Evolutionary conservation across 495 filamentous ascomycete genomes (phyloP).

Genomic region (Massariosphaeria phaeospora): DNA sequence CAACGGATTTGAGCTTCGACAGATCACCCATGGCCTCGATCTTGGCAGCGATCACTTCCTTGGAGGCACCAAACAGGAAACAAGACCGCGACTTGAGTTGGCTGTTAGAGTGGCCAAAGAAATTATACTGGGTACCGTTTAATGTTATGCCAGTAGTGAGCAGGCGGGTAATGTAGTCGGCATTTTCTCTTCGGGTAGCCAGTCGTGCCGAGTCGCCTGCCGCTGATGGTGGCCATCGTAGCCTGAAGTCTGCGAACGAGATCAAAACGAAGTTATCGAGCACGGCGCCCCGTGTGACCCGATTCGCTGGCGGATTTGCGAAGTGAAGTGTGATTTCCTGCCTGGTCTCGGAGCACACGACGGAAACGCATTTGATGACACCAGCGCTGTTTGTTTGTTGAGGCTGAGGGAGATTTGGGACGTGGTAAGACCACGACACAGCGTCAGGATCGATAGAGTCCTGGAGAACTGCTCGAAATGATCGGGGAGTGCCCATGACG

Average conservation of each 20-base stretch:
- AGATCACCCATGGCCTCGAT: slow-evolving; percentile 48
- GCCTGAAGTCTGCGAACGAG: slow-evolving; percentile 43
- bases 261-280: slow-evolving; percentile 40
- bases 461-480: slow-evolving; percentile 33
- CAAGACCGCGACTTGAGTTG: slow-evolving; percentile 50
- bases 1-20: slow-evolving; percentile 49
- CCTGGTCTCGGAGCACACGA: slow-evolving; percentile 34
- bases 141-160: slow-evolving; percentile 42
- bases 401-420: slow-evolving; percentile 35
- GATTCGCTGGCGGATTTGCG: slow-evolving; percentile 36
- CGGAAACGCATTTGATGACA: slow-evolving; percentile 39
- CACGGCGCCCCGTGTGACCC: slow-evolving; percentile 36
- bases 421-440: slow-evolving; percentile 35
- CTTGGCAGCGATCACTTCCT: slow-evolving; percentile 39
- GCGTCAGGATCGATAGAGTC: slow-evolving; percentile 35
- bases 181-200: slow-evolving; percentile 41
- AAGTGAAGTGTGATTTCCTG: slow-evolving; percentile 38
- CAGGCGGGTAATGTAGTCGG: slow-evolving; percentile 43
- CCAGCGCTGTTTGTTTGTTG: slow-evolving; percentile 26
- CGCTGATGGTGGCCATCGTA: slow-evolving; percentile 23
- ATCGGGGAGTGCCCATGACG: slow-evolving; percentile 14
- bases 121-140: slow-evolving; percentile 46
- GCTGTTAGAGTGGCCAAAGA: slow-evolving; percentile 52
- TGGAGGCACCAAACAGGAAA: slow-evolving; percentile 44
- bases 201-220: slow-evolving; percentile 29